Base-by-base conservation (phyloP, 768 basidiomycete species). In the Leccinum truebloodii region DNA sequence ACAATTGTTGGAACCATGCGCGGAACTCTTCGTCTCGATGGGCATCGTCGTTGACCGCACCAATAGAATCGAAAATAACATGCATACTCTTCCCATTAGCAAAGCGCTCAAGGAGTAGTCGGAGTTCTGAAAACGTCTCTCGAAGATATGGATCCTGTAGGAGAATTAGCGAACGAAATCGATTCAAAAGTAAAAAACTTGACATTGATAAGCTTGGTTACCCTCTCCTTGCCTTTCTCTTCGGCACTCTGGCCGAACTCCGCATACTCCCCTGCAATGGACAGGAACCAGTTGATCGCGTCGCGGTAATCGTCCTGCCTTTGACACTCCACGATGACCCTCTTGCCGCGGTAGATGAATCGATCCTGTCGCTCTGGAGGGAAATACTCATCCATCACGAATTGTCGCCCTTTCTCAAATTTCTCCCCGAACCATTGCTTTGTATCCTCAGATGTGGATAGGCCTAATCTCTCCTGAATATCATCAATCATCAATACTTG, bases 271-370 rank as follows among this genome's bases (percentile, higher is more conserved):
- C 86, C 83, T 13, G 90, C 64, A 58, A 80, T 80, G 26, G 77
- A 74, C 34, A 94, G 76, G 6, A 93, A 77, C 92, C 92, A 93
- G n/a, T 77, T 77, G 52, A 94, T 79, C 7, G 86, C 84, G 59
- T 86, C 86, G 66, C 94, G 92, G 75, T 97, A 98, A 71, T 96
- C 90, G 55, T 87, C 81, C 75, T 96, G 94, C 69, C 89, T 88
- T 76, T 97, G 95, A 71, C 92, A 95, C 69, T 98, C 95, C 59
- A 95, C 81, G 56, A 97, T 85, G 39, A 90, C 88, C 86, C 97
- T 98, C 81, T 98, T 98, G 6, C 86, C 82, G 13, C 96, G 85
- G 79, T 89, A 96, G 69, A 98, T 90, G 75, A 94, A 97, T 69
- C 93, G 93, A 57, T 96, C 93, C 24, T 93, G 83, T 22, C 96